Conservation (phyloP, 352 stramenopile species). For the Phytophthora hybrid region DNA sequence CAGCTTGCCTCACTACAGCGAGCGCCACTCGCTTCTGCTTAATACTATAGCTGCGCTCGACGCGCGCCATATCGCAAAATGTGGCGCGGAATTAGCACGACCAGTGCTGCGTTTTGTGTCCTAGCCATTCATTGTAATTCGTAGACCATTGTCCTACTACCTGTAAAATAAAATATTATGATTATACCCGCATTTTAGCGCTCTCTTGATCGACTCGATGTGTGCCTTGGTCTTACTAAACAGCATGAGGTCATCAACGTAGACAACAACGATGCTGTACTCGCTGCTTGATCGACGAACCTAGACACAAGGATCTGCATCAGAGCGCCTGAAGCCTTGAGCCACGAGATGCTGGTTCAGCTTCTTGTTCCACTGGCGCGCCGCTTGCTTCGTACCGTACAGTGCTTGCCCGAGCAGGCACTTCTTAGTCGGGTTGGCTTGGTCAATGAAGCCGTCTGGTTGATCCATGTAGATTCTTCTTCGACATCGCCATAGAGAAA, state of each 20-base stretch:
- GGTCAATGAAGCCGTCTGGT: conserved; percentile 20
- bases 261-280: conserved; percentile 10
- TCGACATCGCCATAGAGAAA: conserved; percentile 37
- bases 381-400: conserved; percentile 16
- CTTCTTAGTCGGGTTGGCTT: conserved; percentile 6
- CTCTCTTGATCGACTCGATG: background rate
- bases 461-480: conserved; percentile 35
- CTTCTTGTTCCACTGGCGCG: conserved; percentile 13
- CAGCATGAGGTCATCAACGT: background rate
- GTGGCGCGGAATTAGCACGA: no score
- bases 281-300: background rate
- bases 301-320: conserved; percentile 11
- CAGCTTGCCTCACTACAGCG: no score
- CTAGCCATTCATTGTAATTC: no score
- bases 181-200: background rate
- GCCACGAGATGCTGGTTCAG: conserved; percentile 4
- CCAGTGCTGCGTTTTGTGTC: no score
- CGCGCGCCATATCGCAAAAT: no score
- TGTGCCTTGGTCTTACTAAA: background rate
- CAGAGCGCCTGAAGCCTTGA: conserved; percentile 3
- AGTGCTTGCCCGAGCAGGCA: background rate
- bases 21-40: no score
- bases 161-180: no score
- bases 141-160: no score
- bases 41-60: no score